Conservation (phyloP, 148 eudicot species). For the Cornus kousa region DNA sequence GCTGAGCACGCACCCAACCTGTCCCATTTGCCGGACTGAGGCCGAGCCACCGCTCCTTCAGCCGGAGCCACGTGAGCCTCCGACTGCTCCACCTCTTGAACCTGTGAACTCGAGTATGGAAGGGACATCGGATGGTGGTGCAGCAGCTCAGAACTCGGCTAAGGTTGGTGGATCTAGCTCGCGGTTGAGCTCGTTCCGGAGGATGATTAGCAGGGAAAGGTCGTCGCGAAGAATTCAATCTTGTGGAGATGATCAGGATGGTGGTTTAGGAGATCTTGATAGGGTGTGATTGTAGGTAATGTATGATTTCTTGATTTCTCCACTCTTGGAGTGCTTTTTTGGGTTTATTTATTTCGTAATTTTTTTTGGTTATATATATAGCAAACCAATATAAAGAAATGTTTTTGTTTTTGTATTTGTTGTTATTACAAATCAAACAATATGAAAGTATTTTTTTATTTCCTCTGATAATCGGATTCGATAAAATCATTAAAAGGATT, state of each 20-base stretch:
- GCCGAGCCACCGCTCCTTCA: constrained; percentile 28
- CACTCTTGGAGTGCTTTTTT: background rate
- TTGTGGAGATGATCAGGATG: constrained; percentile 17
- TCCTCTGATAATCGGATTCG: too few species aligned
- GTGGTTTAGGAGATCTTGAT: constrained; percentile 32
- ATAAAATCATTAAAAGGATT: too few species aligned
- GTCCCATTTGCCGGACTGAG: constrained; percentile 62
- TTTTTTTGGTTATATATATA: background rate
- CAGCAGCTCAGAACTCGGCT: constrained; percentile 4
- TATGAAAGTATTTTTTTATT: background rate
- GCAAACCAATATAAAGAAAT: background rate
- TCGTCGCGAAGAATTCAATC: constrained; percentile 38
- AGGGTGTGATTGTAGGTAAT: constrained; percentile 25
- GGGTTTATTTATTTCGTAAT: background rate
- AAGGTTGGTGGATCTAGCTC: constrained; percentile 38
- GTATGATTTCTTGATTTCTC: background rate
- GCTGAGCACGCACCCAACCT: constrained; percentile 42
- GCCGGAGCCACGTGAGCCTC: background rate
- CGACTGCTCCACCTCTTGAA: constrained; percentile 38
- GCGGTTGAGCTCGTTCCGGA: constrained; percentile 56
- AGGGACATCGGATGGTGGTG: constrained; percentile 22
- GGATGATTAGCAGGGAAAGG: constrained; percentile 49
- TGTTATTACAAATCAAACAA: background rate
- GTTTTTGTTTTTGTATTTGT: background rate
- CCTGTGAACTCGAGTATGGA: constrained; percentile 4